Percentiles rank a stretch among this genome's conserved stretches.
phyloP scores from a whole-genome alignment of 257 asterid species.

The Primulina huaijiensis region DNA sequence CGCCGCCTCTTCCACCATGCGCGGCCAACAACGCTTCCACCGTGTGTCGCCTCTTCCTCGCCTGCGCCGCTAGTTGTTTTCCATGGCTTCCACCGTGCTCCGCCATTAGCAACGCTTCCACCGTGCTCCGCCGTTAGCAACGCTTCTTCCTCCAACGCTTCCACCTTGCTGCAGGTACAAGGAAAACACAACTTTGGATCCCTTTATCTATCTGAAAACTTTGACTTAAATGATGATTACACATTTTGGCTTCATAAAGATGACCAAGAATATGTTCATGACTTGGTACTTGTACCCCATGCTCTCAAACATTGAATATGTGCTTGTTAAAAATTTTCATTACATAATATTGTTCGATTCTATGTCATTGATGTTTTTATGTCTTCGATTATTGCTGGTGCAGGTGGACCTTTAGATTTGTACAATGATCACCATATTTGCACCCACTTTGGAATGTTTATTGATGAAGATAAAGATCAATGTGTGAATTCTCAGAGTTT shows the following conservation, averaged over 20 bases:
- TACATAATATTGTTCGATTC: neutral
- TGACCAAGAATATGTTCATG: slow-evolving; percentile 41
- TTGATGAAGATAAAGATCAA: slow-evolving; percentile 4
- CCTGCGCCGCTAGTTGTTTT: no score
- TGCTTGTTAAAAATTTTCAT: neutral
- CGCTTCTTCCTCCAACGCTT: no score
- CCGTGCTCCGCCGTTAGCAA: no score
- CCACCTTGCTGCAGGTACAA: slow-evolving; percentile 58
- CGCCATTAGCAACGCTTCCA: no score
- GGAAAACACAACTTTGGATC: slow-evolving; percentile 61
- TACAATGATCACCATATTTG: slow-evolving; percentile 64
- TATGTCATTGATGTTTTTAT: slow-evolving; percentile 11
- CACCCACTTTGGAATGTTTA: slow-evolving; percentile 54
- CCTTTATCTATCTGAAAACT: slow-evolving; percentile 87
- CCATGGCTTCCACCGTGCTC: no score
- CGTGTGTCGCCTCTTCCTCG: no score
- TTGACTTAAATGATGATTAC: slow-evolving; percentile 78
- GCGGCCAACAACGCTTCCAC: no score
- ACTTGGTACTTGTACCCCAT: slow-evolving; percentile 34
- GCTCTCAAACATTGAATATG: slow-evolving; percentile 13
- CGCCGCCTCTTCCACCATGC: no score
- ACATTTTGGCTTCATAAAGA: slow-evolving; percentile 78
- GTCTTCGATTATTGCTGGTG: slow-evolving; percentile 23
- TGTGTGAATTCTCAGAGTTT: slow-evolving; percentile 80
- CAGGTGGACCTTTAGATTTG: slow-evolving; percentile 63